These are phyloP conservation scores for Diaporthe velutina DNA, from an alignment of 2,329 filamentous ascomycete genomes.

Conservation along the genomic window DNA sequence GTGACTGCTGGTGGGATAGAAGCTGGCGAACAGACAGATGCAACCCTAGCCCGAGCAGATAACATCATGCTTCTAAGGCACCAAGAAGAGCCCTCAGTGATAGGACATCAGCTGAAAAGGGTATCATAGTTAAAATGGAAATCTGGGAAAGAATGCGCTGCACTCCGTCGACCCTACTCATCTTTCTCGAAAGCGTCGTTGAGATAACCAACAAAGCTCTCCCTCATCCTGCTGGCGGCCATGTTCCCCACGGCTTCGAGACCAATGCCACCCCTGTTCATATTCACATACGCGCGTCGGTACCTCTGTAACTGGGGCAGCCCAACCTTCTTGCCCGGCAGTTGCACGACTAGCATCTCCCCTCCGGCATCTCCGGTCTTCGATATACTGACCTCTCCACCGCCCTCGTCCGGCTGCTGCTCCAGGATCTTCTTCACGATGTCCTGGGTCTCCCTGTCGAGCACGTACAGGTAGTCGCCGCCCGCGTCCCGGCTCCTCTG, in stretches of 20 bases:
- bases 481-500: conserved; percentile 71
- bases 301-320: conserved; percentile 83
- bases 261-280: conserved; percentile 80
- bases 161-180: conserved; percentile 50
- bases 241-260: conserved; percentile 68
- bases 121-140: conserved; percentile 35
- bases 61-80: not conserved
- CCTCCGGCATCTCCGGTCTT: conserved; percentile 45
- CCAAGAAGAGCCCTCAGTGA: not conserved
- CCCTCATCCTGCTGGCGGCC: conserved; percentile 66
- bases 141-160: conserved; percentile 2
- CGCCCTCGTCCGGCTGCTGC: conserved; percentile 76
- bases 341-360: conserved; percentile 70
- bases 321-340: conserved; percentile 76
- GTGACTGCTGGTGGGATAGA: not conserved
- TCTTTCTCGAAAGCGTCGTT: conserved; percentile 75
- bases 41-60: not conserved
- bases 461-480: conserved; percentile 82
- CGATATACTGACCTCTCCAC: conserved; percentile 68
- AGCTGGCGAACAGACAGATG: not conserved
- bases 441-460: conserved; percentile 84
- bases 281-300: conserved; percentile 80
- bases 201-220: conserved; percentile 75
- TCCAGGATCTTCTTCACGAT: conserved; percentile 78
- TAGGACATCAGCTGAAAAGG: conserved; percentile 6